A percentile compares a stretch with the other conserved stretches of the same genome.
phyloP scores from a whole-genome alignment of 805 yeast species.

The Monosporozyma aerobia region DNA sequence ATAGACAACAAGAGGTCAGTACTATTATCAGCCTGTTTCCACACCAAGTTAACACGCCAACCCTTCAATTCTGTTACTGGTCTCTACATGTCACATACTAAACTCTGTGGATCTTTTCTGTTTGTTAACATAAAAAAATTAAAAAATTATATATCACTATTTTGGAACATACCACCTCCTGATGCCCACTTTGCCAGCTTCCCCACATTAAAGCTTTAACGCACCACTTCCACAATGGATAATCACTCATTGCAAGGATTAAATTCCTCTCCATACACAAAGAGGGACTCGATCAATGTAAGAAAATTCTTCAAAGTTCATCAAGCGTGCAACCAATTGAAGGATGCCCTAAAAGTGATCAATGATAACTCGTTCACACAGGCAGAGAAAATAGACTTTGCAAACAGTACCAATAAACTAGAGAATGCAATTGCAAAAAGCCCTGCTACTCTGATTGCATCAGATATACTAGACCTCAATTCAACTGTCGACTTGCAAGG shows the following conservation, averaged over 20 bases:
- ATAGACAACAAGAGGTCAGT: no score
- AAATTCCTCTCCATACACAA: not conserved
- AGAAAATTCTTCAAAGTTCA: constrained; percentile 13
- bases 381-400: constrained; percentile 5
- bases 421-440: constrained; percentile 10
- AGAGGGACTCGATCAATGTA: constrained; percentile 27
- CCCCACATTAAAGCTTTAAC: no score
- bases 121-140: no score
- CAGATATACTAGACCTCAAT: constrained; percentile 1
- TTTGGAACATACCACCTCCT: no score
- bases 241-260: not conserved
- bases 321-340: constrained; percentile 11
- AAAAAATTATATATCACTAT: no score
- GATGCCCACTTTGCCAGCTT: no score
- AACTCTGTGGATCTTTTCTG: no score
- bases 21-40: no score
- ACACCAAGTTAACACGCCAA: no score
- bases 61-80: no score
- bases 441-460: constrained; percentile 11
- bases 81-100: no score
- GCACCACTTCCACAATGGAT: not conserved
- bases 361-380: constrained; percentile 6
- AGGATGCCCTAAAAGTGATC: constrained; percentile 10
- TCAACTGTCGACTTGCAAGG: constrained; percentile 1
- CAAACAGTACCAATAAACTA: constrained; percentile 1